These are phyloP conservation scores for Clarireedia hainanense DNA, from an alignment of 2,329 filamentous ascomycete species.

Conservation along the genomic window DNA sequence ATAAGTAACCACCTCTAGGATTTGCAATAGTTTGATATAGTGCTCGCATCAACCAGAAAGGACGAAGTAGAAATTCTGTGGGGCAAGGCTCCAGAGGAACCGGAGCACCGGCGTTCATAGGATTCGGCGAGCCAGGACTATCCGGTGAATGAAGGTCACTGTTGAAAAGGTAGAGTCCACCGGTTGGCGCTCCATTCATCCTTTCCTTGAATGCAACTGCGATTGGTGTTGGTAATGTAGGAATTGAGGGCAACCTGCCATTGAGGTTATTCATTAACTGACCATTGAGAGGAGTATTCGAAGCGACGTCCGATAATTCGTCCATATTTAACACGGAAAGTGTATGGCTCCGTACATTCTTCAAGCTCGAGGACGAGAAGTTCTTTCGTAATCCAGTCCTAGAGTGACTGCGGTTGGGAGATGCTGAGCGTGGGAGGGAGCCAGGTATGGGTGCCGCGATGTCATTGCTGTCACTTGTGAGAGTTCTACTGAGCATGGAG, in stretches of 20 bases:
- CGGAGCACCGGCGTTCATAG: conserved; percentile 56
- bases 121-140: conserved; percentile 57
- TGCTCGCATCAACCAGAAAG: conserved; percentile 96
- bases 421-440: conserved; percentile 39
- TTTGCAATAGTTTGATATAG: conserved; percentile 89
- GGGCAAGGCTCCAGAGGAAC: conserved; percentile 85
- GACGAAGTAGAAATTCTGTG: conserved; percentile 78
- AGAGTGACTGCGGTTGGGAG: conserved; percentile 43
- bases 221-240: conserved; percentile 61
- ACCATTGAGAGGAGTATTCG: conserved; percentile 54
- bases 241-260: conserved; percentile 45
- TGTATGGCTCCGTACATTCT: conserved; percentile 66
- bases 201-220: conserved; percentile 53
- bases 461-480: conserved; percentile 29
- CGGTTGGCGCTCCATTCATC: conserved; percentile 47
- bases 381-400: conserved; percentile 50
- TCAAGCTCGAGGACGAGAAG: conserved; percentile 61
- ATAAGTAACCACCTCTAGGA: conserved; percentile 84
- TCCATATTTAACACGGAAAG: conserved; percentile 56
- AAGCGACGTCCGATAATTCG: conserved; percentile 56
- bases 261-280: conserved; percentile 32
- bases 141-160: conserved; percentile 66
- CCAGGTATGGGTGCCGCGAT: conserved; percentile 18
- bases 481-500: conserved; percentile 24
- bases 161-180: conserved; percentile 76